Percentiles rank a stretch among this genome's conserved stretches.
These are phyloP conservation scores for Penicillium sp. DNA, from an alignment of 2,329 filamentous ascomycete genomes.

Conservation along the genomic window DNA sequence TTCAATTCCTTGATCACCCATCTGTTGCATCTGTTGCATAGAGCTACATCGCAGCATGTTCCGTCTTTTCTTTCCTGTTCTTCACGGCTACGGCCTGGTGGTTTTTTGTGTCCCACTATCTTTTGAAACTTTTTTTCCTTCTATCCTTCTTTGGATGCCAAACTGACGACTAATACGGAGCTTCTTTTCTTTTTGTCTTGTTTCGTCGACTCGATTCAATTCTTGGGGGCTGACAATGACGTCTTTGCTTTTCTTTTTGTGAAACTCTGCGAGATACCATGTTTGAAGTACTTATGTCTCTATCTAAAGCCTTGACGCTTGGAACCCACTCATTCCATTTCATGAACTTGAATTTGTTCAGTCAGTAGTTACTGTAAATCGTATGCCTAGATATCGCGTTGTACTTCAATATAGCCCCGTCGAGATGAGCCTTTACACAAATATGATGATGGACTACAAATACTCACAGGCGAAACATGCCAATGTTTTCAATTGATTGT, in stretches of 20 bases:
- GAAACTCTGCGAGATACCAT: constrained; percentile 26
- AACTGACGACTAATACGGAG: constrained; percentile 19
- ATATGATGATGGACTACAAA: neutral
- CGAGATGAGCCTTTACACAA: neutral
- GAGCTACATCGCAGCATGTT: constrained; percentile 9
- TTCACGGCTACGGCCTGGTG: constrained; percentile 16
- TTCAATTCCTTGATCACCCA: neutral
- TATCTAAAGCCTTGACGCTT: constrained; percentile 13
- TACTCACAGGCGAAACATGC: neutral
- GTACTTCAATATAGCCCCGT: neutral
- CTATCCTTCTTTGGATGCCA: constrained; percentile 2
- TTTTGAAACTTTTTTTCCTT: constrained; percentile 1
- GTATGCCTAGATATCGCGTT: neutral
- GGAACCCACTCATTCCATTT: neutral
- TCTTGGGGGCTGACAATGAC: constrained; percentile 1
- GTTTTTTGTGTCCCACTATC: constrained; percentile 10
- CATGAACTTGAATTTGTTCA: neutral
- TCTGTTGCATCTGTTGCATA: constrained; percentile 12
- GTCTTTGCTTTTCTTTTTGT: constrained; percentile 13
- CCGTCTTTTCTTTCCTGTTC: constrained; percentile 7
- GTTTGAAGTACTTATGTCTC: constrained; percentile 16
- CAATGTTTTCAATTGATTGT: neutral
- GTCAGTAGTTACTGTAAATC: neutral
- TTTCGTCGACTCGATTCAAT: neutral
- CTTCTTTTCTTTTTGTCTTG: constrained; percentile 11